Conservation (phyloP, 2,329 filamentous ascomycete genomes). For the Boeremia lycopersici region DNA sequence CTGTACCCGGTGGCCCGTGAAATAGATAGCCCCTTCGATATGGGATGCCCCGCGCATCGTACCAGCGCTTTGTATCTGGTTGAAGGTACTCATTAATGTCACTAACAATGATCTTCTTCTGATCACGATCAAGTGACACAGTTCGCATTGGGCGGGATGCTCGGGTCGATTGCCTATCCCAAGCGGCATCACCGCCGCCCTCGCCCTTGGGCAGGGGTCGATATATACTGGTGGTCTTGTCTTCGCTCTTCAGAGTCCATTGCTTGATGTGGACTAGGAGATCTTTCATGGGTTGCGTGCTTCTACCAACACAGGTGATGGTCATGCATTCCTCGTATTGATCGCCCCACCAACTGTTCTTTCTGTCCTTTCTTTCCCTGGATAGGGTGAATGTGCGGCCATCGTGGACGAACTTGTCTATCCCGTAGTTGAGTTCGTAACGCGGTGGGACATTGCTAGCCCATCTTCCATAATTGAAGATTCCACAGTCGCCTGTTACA, state of each 20-base stretch:
- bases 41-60: conserved; percentile 81
- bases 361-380: conserved; percentile 43
- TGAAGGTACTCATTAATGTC: conserved; percentile 83
- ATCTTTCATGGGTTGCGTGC: conserved; percentile 55
- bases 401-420: conserved; percentile 52
- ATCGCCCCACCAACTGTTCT: conserved; percentile 29
- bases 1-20: conserved; percentile 79
- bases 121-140: conserved; percentile 71
- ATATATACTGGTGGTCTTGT: conserved; percentile 53
- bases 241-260: conserved; percentile 51
- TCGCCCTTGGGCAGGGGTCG: conserved; percentile 49
- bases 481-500: conserved; percentile 48
- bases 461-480: conserved; percentile 59
- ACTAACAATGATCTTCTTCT: conserved; percentile 69
- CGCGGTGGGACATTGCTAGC: conserved; percentile 54
- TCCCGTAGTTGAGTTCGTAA: conserved; percentile 57
- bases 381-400: conserved; percentile 51
- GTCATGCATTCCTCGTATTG: conserved; percentile 51
- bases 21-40: conserved; percentile 85
- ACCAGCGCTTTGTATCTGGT: conserved; percentile 76
- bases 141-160: conserved; percentile 75
- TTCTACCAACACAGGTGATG: conserved; percentile 56
- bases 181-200: conserved; percentile 38
- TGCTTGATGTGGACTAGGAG: conserved; percentile 54
- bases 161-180: conserved; percentile 55